Base-by-base conservation (phyloP, 2,329 filamentous ascomycete genomes). In the Ustulina deusta region DNA sequence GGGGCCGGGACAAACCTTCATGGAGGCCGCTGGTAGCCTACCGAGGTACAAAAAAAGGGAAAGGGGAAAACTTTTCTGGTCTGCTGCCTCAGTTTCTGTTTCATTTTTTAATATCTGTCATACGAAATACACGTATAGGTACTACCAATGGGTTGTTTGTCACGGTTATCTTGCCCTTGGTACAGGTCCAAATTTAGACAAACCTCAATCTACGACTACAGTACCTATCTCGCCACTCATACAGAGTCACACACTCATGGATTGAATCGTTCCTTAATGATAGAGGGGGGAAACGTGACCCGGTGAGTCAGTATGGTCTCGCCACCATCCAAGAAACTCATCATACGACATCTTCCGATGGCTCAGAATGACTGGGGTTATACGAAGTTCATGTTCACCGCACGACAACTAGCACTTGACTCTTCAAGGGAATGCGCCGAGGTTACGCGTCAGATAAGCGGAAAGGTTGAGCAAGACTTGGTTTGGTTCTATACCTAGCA, bases 131-230 rank as follows among this genome's bases (percentile, higher is more conserved):
- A 17, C 11, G 22, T 32, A 32, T 3, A 32, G 1, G 15, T 10
- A 32, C 48, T 9, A 51, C 48, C 25, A 32, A n/a, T 2, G 1
- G 15, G 15, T 38, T 36, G 42, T 36, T 52, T 62, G 32, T 44
- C 36, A 66, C 42, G 13, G 15, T 27, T 51, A 56, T 49, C 40
- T 27, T 48, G 6, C 25, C 38, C 15, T 54, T 42, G 25, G 48
- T 17, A 48, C 38, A 55, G 38, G 25, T 56, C 58, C 54, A 51
- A 59, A 56, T 66, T 52, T 67, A 52, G 67, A 60, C 36, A 64
- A 58, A 63, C 44, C 32, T 66, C 59, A 55, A 44, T 58, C 58
- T 56, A 51, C 36, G 48, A 49, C 55, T 40, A 56, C 52, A 29
- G 54, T 51, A 58, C 62, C 56, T 55, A 63, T 49, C 25, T 62